Base-by-base conservation (phyloP, 2,329 filamentous ascomycete genomes). In the Trichophyton rubrum region DNA sequence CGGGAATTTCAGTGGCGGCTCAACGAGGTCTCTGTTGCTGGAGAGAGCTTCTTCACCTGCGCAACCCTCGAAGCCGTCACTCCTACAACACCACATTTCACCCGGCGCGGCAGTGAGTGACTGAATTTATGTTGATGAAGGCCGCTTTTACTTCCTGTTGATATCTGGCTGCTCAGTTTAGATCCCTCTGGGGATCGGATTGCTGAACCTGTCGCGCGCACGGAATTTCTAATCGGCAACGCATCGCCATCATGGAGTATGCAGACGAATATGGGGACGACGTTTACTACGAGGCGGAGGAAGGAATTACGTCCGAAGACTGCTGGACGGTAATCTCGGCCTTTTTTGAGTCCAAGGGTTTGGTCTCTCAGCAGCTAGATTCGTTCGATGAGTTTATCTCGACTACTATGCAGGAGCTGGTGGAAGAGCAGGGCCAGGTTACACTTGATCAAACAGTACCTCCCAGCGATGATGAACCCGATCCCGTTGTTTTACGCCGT, bases 251-350 rank as follows among this genome's bases (percentile, higher is more conserved):
- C 35, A 83, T 83, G 80, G 80, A 79, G 63, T 80, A 80, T 68
- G 80, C 83, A 60, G 79, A 82, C 59, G 82, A 85, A 64, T 89
- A 90, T 71, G 86, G 86, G 63, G 83, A 85, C 66, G 82, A 82
- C 64, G 83, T 85, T 65, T 87, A 87, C 68, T 83, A 82, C 64
- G 84, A 87, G 62, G 84, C 77, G 62, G 84, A 82, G 62, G 85
- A 87, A 64, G 85, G 78, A 45, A 96, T 97, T 77, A 96, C 91
- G 27, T 89, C 91, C 63, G 93, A 97, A 78, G 95, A 99, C 77
- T 96, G 90, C 79, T 99, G 95, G 93, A 88, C 88, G 66, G 92
- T 97, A 70, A 97, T 99, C 72, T 90, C 89, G 61, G 88, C 93
- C 8, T 97, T 96, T 79, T 99, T 99, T 77, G 90, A 96, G 68